Evolutionary conservation across 768 basidiomycete species (phyloP), one percentile per base, ranked within the genome.

Genomic region (Serpula lacrymans): DNA sequence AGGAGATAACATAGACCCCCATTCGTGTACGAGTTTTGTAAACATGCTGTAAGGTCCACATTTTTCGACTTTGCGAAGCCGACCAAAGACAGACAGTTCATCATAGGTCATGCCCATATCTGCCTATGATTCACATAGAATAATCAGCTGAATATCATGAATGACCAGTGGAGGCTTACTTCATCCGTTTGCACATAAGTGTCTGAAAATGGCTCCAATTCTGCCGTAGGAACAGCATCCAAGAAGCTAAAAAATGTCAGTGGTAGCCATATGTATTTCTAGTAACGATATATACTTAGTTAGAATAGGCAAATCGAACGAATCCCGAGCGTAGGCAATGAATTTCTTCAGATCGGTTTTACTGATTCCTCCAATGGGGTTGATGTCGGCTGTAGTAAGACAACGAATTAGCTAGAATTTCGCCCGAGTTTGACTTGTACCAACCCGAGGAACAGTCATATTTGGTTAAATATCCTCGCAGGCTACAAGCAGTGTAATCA

Each of bases 71-170:
- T 99, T 98, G 38, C 96, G 80, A 18, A 99, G 73, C 21, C 94
- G 74, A 18, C 95, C 96, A 51, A 93, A 95, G 14, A 91, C 79
- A 9, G 91, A 94, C 14, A 99, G 72, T 51, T 98, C 96, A 51
- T 97, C 88, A 56, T 97, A 98, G 0, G 95, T 96, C 96, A 98
- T 98, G 7, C 95, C 95, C 95, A 98, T 98, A 54, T 98, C 95
- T 13, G 78, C 91, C 90, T 91, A 48, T 5, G 35, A 6, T 21
- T 5, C 26, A 25, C n/a, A 28, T 37, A 16, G 33, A 34, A 33
- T 35, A 32, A 27, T 37, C 21, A 52, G 40, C 2, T 31, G 34
- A 13, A 14, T 26, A 17, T 25, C 22, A 20, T 35, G 29, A 23
- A 38, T 31, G 13, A 18, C 17, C 26, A 14, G 30, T 22, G 5